Percentiles rank a stretch among this genome's conserved stretches.
These are phyloP conservation scores for Spathaspora arborariae DNA, from an alignment of 805 yeast genomes.

Conservation along the genomic window DNA sequence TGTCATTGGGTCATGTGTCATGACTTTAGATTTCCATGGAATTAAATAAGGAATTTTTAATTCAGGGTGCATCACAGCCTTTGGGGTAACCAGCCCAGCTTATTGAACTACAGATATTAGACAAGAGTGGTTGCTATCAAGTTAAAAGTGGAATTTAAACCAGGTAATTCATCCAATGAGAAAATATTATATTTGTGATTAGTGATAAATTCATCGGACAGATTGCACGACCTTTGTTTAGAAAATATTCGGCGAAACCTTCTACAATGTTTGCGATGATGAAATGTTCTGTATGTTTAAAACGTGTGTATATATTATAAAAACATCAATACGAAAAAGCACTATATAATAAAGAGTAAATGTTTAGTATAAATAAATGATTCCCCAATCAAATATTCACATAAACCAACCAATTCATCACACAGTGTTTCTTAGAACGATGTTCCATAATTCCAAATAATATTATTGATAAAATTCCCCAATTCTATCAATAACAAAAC, in stretches of 20 bases:
- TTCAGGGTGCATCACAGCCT: neutral
- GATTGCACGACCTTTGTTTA: neutral
- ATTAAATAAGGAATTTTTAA: neutral
- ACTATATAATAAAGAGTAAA: neutral
- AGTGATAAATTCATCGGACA: neutral
- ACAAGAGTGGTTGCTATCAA: neutral
- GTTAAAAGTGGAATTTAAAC: neutral
- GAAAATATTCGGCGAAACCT: neutral
- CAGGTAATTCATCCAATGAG: neutral
- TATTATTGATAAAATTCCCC: neutral
- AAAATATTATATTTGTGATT: neutral
- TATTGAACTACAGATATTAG: no score
- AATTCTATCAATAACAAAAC: neutral
- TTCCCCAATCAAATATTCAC: neutral
- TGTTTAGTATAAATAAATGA: neutral
- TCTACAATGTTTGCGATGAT: neutral
- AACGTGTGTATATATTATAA: neutral
- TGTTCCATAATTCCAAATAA: neutral
- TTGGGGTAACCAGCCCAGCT: no score
- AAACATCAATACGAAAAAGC: neutral
- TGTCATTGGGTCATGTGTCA: neutral
- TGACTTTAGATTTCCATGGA: neutral
- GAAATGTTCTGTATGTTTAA: neutral
- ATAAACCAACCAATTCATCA: neutral
- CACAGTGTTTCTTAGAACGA: neutral